Evolutionary conservation across 805 yeast genomes (phyloP).

Genomic region (Hanseniaspora osmophila): DNA sequence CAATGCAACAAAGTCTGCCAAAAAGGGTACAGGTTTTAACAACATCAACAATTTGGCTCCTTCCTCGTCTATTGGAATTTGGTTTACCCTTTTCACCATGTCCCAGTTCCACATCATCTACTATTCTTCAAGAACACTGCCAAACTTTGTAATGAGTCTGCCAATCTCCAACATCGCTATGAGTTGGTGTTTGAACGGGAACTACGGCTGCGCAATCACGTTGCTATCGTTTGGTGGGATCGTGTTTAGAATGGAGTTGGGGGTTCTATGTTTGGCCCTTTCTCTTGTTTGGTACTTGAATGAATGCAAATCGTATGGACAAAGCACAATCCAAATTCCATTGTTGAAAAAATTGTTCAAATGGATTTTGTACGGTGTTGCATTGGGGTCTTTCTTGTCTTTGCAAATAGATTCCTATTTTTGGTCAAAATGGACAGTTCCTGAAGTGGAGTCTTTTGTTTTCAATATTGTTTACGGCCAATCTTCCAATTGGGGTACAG

Average conservation of each 20-base stretch:
- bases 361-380: constrained; percentile 29
- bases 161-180: constrained; percentile 54
- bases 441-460: constrained; percentile 59
- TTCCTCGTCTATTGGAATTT: constrained; percentile 27
- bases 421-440: constrained; percentile 52
- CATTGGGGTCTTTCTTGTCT: constrained; percentile 36
- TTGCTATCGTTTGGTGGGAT: constrained; percentile 48
- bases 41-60: constrained; percentile 9
- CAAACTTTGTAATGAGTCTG: constrained; percentile 67
- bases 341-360: not conserved
- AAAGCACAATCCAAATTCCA: not conserved
- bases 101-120: constrained; percentile 69
- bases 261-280: constrained; percentile 37
- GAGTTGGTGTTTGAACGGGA: constrained; percentile 35
- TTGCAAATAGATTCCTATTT: constrained; percentile 54
- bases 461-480: constrained; percentile 71
- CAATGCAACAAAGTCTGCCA: not conserved
- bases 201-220: constrained; percentile 33
- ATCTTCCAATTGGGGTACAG: constrained; percentile 70
- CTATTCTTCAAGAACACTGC: constrained; percentile 74
- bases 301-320: not conserved
- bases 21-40: not conserved
- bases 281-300: constrained; percentile 14
- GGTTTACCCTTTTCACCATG: constrained; percentile 46
- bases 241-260: constrained; percentile 61